Evolutionary conservation across 177 flowering plant species (phyloP).

Genomic region (Telopea speciosissima): DNA sequence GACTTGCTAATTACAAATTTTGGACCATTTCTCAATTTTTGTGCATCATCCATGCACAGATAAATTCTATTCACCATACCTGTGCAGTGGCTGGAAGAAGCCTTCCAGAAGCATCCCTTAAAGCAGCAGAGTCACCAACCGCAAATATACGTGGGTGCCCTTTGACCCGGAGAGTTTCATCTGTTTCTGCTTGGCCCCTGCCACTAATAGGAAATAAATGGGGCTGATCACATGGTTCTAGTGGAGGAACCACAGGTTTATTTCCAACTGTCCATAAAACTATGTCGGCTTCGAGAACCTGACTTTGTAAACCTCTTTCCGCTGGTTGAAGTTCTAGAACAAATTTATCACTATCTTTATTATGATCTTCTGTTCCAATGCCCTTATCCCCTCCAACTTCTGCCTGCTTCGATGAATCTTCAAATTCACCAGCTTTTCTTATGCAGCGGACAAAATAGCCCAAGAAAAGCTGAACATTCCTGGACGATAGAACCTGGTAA

Average conservation of each 20-base stretch:
- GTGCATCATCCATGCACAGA: neutral
- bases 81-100: constrained; percentile 93
- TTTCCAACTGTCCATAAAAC: constrained; percentile 93
- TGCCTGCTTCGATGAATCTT: constrained; percentile 20
- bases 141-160: constrained; percentile 96
- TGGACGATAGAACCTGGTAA: constrained; percentile 71
- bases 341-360: constrained; percentile 32
- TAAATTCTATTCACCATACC: constrained; percentile 30
- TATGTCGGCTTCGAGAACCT: constrained; percentile 69
- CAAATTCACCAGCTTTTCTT: constrained; percentile 29
- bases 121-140: constrained; percentile 84
- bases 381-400: constrained; percentile 12
- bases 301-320: constrained; percentile 57
- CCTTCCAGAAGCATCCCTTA: constrained; percentile 67
- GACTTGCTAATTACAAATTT: no score
- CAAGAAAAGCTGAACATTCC: constrained; percentile 71
- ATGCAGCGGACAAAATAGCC: constrained; percentile 80
- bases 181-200: constrained; percentile 93
- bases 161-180: constrained; percentile 93
- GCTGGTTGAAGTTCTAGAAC: constrained; percentile 80
- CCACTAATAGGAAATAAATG: constrained; percentile 57
- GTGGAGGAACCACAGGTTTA: constrained; percentile 61
- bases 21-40: no score
- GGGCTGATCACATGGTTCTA: constrained; percentile 35
- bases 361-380: constrained; percentile 19